Evolutionary conservation across 2,329 filamentous ascomycete genomes (phyloP), one percentile per base, ranked within the genome.

Genomic region (Epichloe elymi): DNA sequence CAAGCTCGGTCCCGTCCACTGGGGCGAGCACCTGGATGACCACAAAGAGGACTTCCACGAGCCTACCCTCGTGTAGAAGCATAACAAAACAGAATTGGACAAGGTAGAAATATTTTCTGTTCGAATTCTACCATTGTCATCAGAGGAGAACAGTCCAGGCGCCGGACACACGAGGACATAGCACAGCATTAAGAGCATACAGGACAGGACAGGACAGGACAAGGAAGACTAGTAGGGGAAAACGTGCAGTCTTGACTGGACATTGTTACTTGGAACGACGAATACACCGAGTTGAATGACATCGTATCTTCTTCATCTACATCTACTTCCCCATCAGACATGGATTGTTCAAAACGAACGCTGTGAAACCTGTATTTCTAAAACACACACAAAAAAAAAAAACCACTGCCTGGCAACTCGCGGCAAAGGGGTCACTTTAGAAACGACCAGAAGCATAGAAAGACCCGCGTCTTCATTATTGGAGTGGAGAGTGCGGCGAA

Each of bases 1-100:
- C 58, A 82, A 81, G 71, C 76, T 84, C 52, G 76, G 77, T 23
- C 79, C 79, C 36, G 79, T 83, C 53, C 78, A 82, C 73, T 81
- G 72, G 66, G 80, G 80, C 57, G 78, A 78, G 70, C 75, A 79
- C 65, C 67, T 68, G 20, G 77, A 71, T 55, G 76, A 75, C 51
- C 69, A 78, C 69, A 73, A 77, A 68, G 71, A 68, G 44, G 79
- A 82, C 69, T 81, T 70, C 63, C 65, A 74, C 65, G 72, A 76
- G 59, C 42, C 49, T 10, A 65, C 73, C 40, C 66, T 67, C 35
- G 48, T 20, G 40, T 50, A 48, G 19, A 40, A 38, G 45, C 20
- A 30, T 11, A 62, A 5, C 3, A 63, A 11, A 42, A 17, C 8
- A 20, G 4, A n/a, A 17, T 72, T 71, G 54, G 65, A 70, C 62